phyloP scores from a whole-genome alignment of 257 asterid genomes.

The Scutellaria barbata region DNA sequence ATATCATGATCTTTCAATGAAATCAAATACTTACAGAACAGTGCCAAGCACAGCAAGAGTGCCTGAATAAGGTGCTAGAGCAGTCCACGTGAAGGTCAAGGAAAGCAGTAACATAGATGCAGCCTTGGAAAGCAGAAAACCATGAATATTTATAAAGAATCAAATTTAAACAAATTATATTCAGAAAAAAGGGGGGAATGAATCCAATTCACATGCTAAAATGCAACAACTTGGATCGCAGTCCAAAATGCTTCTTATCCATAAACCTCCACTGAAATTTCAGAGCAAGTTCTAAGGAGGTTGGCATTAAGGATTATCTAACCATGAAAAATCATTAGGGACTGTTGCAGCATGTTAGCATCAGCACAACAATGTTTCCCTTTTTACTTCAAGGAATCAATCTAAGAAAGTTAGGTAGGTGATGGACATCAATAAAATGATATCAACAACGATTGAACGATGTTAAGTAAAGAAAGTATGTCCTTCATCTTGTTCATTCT shows the following conservation, averaged over 20 bases:
- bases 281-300: background rate
- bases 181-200: background rate
- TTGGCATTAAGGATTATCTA: background rate
- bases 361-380: background rate
- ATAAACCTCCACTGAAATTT: slow-evolving; percentile 2
- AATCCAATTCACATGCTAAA: background rate
- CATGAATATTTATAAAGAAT: background rate
- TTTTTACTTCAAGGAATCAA: background rate
- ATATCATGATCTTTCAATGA: slow-evolving; percentile 24
- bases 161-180: slow-evolving; percentile 10
- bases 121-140: slow-evolving; percentile 54
- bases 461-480: background rate
- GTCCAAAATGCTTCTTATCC: background rate
- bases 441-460: background rate
- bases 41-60: slow-evolving; percentile 80
- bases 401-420: background rate
- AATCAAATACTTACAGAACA: slow-evolving; percentile 69
- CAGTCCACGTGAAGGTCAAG: slow-evolving; percentile 79
- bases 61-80: slow-evolving; percentile 84
- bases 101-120: slow-evolving; percentile 92
- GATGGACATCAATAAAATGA: background rate
- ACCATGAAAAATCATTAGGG: background rate
- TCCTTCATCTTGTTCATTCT: background rate
- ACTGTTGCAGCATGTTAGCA: background rate
- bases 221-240: background rate